phyloP scores from a whole-genome alignment of 2,329 filamentous ascomycete species.

The Calonectria pauciramosa region DNA sequence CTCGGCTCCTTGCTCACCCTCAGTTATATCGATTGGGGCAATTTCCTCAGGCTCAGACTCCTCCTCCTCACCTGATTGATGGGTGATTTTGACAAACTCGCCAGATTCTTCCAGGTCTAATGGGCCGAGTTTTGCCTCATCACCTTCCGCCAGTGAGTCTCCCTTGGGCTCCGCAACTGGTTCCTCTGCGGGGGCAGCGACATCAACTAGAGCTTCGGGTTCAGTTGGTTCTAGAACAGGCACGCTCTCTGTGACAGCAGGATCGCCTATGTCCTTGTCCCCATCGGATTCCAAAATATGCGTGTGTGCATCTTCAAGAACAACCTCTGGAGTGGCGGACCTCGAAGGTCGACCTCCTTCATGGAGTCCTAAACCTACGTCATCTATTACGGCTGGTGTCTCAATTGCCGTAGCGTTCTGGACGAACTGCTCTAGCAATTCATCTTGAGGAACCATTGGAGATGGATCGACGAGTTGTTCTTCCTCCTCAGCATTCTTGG shows the following conservation, averaged over 20 bases:
- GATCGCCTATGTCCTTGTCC: neutral
- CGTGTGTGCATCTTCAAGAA: neutral
- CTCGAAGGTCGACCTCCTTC: neutral
- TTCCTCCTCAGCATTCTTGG: neutral
- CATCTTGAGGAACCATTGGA: neutral
- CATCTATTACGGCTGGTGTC: neutral
- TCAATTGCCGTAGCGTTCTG: neutral
- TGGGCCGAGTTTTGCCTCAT: neutral
- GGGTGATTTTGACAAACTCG: neutral
- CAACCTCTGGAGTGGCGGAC: neutral
- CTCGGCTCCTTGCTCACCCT: neutral
- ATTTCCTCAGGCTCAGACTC: neutral
- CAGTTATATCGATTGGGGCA: neutral
- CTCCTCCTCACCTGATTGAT: neutral
- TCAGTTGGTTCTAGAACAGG: neutral
- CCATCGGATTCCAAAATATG: neutral
- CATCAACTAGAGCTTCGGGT: neutral
- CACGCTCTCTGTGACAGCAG: too few relatives aligned
- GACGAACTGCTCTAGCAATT: neutral
- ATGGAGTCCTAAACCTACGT: neutral
- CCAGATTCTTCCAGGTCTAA: neutral
- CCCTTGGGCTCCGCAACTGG: neutral
- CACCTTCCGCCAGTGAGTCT: neutral
- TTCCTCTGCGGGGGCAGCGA: neutral
- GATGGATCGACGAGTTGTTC: neutral